These are phyloP conservation scores for Aschersonia sp. DNA, from an alignment of 2,329 filamentous ascomycete genomes.

Conservation along the genomic window DNA sequence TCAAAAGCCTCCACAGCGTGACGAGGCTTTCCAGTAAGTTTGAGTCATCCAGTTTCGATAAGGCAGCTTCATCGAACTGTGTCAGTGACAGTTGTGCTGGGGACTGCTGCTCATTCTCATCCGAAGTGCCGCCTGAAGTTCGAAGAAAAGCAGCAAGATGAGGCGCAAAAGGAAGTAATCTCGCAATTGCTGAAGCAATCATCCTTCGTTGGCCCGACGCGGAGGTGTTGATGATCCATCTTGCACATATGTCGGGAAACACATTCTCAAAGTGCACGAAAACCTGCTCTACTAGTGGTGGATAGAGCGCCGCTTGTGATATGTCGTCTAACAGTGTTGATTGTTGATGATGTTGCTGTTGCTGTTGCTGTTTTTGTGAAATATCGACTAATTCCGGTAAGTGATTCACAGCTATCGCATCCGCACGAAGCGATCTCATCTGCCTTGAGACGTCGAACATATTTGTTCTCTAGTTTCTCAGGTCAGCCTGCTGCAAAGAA, in stretches of 20 bases:
- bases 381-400: slow-evolving; percentile 30
- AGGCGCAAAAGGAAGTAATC: slow-evolving; percentile 69
- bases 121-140: slow-evolving; percentile 14
- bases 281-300: slow-evolving; percentile 56
- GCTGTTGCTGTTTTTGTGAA: no score
- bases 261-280: slow-evolving; percentile 62
- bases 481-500: no score
- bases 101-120: slow-evolving; percentile 5
- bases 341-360: no score
- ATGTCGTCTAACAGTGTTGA: slow-evolving; percentile 55
- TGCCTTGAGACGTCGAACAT: slow-evolving; percentile 39
- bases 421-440: slow-evolving; percentile 40
- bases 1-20: slow-evolving; percentile 63
- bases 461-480: slow-evolving; percentile 27
- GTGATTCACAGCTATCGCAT: slow-evolving; percentile 38
- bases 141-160: slow-evolving; percentile 63
- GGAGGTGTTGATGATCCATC: slow-evolving; percentile 49
- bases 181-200: slow-evolving; percentile 59
- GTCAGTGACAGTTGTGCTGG: slow-evolving; percentile 16
- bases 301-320: slow-evolving; percentile 52
- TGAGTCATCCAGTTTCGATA: slow-evolving; percentile 9
- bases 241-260: slow-evolving; percentile 69
- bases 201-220: slow-evolving; percentile 16
- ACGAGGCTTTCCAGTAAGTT: slow-evolving; percentile 16
- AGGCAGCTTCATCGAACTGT: slow-evolving; percentile 13